Evolutionary conservation across 2,329 filamentous ascomycete species (phyloP).

Genomic region (Epicoccum nigrum): DNA sequence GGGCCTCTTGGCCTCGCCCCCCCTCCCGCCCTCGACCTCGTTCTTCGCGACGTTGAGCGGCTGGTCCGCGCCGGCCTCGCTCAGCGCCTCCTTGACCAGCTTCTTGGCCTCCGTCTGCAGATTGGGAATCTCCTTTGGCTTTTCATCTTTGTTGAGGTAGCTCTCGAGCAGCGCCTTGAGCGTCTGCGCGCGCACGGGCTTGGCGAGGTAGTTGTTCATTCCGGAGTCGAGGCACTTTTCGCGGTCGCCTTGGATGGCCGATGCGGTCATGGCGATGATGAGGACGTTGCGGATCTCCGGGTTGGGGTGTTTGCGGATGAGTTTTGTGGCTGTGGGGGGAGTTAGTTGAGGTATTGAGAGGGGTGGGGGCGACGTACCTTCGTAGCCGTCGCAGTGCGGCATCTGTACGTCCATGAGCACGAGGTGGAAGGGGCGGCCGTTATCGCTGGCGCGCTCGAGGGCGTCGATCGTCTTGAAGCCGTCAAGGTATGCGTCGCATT

Average conservation of each 20-base stretch:
- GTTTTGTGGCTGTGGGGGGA: conserved; percentile 68
- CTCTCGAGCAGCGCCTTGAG: conserved; percentile 81
- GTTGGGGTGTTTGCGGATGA: conserved; percentile 77
- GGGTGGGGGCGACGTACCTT: conserved; percentile 48
- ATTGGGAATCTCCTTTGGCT: conserved; percentile 45
- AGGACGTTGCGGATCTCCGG: conserved; percentile 79
- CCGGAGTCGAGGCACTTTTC: conserved; percentile 95
- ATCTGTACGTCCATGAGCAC: conserved; percentile 97
- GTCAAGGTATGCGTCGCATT: conserved; percentile 88
- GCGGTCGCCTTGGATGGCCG: conserved; percentile 89
- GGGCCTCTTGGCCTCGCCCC: background rate
- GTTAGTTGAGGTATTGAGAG: conserved; percentile 17
- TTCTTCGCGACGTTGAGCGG: conserved; percentile 2
- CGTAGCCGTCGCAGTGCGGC: conserved; percentile 91
- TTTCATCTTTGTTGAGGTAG: conserved; percentile 62
- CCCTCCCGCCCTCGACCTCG: background rate
- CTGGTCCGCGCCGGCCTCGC: conserved; percentile 22
- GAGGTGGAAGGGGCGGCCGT: conserved; percentile 81
- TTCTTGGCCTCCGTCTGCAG: conserved; percentile 54
- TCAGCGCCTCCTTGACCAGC: conserved; percentile 47
- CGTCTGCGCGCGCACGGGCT: conserved; percentile 88
- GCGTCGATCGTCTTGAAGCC: conserved; percentile 87
- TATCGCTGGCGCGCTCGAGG: conserved; percentile 72
- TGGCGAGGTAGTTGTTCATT: conserved; percentile 97
- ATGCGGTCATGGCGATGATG: conserved; percentile 98